These are phyloP conservation scores for Penicillium malachiteum DNA, from an alignment of 495 filamentous ascomycete species.

Conservation along the genomic window DNA sequence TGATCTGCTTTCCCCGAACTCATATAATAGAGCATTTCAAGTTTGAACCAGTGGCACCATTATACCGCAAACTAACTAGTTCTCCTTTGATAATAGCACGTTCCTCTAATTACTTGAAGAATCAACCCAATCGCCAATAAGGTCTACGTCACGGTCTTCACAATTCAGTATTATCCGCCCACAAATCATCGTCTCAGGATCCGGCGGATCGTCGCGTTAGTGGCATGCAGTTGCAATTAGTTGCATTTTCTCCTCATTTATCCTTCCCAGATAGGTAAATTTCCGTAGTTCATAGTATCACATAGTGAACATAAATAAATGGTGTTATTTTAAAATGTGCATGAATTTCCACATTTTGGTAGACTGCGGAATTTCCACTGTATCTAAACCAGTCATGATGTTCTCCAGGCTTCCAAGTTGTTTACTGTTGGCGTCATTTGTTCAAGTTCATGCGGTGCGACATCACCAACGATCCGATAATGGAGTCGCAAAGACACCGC, in stretches of 20 bases:
- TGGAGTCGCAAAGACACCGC: slow-evolving; percentile 31
- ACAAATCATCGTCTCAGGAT: neutral
- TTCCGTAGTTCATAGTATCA: neutral
- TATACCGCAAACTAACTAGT: no score
- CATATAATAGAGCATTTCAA: no score
- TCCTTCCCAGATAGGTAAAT: slow-evolving; percentile 5
- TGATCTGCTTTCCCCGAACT: no score
- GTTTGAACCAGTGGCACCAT: no score
- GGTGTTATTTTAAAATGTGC: no score
- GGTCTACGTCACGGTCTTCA: no score
- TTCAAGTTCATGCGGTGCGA: neutral
- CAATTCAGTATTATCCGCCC: no score
- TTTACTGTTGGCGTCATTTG: neutral
- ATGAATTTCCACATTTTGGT: neutral
- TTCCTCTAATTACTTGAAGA: no score
- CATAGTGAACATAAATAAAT: no score
- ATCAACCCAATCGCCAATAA: no score
- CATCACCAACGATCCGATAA: slow-evolving; percentile 20
- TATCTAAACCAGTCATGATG: neutral
- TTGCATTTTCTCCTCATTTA: neutral
- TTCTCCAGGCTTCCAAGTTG: neutral
- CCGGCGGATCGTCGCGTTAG: slow-evolving; percentile 6
- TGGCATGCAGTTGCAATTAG: neutral
- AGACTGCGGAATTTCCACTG: neutral
- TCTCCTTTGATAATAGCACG: no score